Evolutionary conservation across 257 asterid species (phyloP).

Genomic region (Fraxinus cuspidata): DNA sequence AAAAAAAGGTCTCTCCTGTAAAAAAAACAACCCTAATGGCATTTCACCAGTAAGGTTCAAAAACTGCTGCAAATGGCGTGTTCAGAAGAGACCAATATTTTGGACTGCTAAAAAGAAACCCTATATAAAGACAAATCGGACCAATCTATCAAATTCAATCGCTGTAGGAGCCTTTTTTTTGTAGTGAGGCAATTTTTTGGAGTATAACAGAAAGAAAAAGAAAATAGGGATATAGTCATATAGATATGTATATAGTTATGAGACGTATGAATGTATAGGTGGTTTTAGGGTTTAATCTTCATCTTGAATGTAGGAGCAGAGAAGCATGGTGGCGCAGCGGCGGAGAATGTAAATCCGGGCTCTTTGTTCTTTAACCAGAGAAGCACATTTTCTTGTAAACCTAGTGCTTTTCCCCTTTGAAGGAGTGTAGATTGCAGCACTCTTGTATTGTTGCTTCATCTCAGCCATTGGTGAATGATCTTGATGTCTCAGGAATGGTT

Average conservation of each 20-base stretch:
- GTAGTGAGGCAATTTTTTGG: neutral
- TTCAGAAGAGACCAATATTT: neutral
- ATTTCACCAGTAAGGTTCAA: constrained; percentile 34
- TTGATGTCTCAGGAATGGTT: neutral
- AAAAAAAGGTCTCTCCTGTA: constrained; percentile 15
- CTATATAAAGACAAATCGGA: neutral
- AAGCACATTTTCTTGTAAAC: constrained; percentile 68
- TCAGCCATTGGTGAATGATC: constrained; percentile 39
- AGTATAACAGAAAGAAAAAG: neutral
- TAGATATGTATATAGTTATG: neutral
- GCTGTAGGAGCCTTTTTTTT: neutral
- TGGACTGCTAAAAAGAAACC: neutral
- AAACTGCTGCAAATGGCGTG: constrained; percentile 24
- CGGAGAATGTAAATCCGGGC: constrained; percentile 79
- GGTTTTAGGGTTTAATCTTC: constrained; percentile 46
- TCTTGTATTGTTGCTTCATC: constrained; percentile 32
- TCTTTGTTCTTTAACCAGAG: constrained; percentile 71
- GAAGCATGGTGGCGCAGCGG: constrained; percentile 85
- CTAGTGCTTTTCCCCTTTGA: constrained; percentile 45
- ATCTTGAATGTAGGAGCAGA: constrained; percentile 74
- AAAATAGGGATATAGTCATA: neutral
- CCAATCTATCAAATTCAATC: too few relatives aligned
- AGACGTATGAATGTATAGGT: neutral
- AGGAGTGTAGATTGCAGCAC: neutral
- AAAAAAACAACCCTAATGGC: constrained; percentile 27